Conservation (phyloP, 108 stramenopile genomes). For the Chaetoceros muelleri region DNA sequence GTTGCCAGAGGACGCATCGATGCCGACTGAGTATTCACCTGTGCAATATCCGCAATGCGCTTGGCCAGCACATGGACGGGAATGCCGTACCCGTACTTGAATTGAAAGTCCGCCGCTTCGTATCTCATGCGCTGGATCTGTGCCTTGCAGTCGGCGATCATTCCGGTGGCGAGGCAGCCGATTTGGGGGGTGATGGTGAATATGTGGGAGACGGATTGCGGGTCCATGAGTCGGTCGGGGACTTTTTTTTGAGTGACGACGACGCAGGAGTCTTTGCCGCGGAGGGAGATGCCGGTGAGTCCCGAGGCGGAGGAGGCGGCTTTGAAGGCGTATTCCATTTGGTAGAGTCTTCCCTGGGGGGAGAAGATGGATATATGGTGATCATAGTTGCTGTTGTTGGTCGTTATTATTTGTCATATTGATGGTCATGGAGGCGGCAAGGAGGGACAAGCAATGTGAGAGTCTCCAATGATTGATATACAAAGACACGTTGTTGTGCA, state of each 20-base stretch:
- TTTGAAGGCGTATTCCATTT: conserved; percentile 99
- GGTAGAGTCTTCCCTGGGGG: conserved; percentile 97
- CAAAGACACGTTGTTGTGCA: neutral
- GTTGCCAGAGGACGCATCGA: conserved; percentile 85
- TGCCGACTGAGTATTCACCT: conserved; percentile 97
- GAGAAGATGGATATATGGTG: conserved; percentile 98
- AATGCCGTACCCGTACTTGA: conserved; percentile 91
- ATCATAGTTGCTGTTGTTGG: conserved; percentile 75
- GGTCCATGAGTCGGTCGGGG: conserved; percentile 90
- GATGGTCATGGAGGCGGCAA: neutral
- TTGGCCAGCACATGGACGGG: conserved; percentile 86
- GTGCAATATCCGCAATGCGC: conserved; percentile 94
- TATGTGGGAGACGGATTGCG: conserved; percentile 79
- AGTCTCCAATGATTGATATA: neutral
- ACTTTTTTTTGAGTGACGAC: conserved; percentile 98
- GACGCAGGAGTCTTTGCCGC: conserved; percentile 79
- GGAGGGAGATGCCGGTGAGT: conserved; percentile 90
- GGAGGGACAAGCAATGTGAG: neutral
- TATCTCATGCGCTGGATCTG: conserved; percentile 87
- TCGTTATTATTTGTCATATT: no score
- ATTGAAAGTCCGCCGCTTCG: conserved; percentile 91
- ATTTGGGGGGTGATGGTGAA: conserved; percentile 81
- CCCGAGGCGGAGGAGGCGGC: conserved; percentile 81
- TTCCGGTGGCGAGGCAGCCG: conserved; percentile 90
- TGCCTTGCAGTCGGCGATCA: conserved; percentile 78